Base-by-base conservation (phyloP, 805 yeast species). In the Candida pseudofarinosa region DNA sequence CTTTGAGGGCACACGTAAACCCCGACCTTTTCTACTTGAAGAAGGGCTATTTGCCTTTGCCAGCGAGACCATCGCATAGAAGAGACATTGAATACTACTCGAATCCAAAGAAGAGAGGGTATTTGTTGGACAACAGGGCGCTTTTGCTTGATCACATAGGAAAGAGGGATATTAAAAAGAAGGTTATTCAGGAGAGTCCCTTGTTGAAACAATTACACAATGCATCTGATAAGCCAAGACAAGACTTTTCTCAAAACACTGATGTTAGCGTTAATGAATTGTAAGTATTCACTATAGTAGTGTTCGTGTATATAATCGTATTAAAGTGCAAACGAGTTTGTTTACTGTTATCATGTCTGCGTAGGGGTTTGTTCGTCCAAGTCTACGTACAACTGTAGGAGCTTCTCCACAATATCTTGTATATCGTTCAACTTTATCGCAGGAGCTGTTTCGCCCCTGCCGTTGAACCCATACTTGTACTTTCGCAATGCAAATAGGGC, bases 51-150 rank as follows among this genome's bases (percentile, higher is more conserved):
- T 62, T 90, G 13, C 98, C 98, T 36, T 61, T 88, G 50, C 81
- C 79, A 40, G 89, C 97, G 1, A 80, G 89, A 63, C 99, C 99
- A 12, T 84, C 83, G 6, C 81, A 79, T 53, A 80, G 86, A 65
- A 84, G 87, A 64, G 88, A 85, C 56, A 81, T 91, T 43, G 80
- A 79, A 44, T 88, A 74, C 63, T 91, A 93, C 67, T 79, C 88
- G 38, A 76, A 80, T 59, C 74, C 76, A 2, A 80, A 72, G 31
- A 80, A 80, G 56, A 77, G 88, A 51, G 99, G 99, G 5, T 91
- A 88, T 59, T 65, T 89, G 47, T 63, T 67, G 53, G 54, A 68
- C 40, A 65, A 69, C 50, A 57, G 59, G 7, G 55, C 65, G n/a
- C 48, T 67, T 38, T 62, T 70, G 44, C 64, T 70, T 55, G 73